phyloP scores from a whole-genome alignment of 169 alveolate genomes.

The Plasmodium fragile region DNA sequence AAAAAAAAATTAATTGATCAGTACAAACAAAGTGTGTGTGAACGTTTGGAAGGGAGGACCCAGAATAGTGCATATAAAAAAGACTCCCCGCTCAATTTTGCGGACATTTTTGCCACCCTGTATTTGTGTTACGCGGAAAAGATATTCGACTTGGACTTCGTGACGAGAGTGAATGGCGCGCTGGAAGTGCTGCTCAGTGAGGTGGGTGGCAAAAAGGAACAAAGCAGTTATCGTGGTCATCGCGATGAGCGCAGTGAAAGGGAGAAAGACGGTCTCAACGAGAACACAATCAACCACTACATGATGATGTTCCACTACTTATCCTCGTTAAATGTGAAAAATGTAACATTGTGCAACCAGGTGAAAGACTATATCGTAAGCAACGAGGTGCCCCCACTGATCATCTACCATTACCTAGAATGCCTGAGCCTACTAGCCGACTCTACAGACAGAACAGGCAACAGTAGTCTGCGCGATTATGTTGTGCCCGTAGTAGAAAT shows the following conservation, averaged over 20 bases:
- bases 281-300: conserved; percentile 14
- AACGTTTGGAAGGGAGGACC: not conserved
- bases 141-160: conserved; percentile 42
- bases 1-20: conserved; percentile 19
- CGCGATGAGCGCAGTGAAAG: not conserved
- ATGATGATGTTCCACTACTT: conserved; percentile 54
- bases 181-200: conserved; percentile 19
- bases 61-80: not conserved
- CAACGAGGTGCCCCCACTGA: conserved; percentile 33
- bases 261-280: conserved; percentile 3
- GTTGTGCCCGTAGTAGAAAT: conserved; percentile 35
- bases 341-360: conserved; percentile 28
- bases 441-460: not conserved
- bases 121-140: conserved; percentile 64
- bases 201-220: not conserved
- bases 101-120: conserved; percentile 30
- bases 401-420: conserved; percentile 60
- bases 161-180: conserved; percentile 18
- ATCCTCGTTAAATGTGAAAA: conserved; percentile 49
- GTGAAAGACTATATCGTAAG: conserved; percentile 31
- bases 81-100: not conserved
- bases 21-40: conserved; percentile 14
- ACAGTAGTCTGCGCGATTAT: not conserved
- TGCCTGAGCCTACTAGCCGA: conserved; percentile 20
- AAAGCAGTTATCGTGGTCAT: not conserved